phyloP scores from a whole-genome alignment of 208 protist species.

The Trypanosoma scelopori region DNA sequence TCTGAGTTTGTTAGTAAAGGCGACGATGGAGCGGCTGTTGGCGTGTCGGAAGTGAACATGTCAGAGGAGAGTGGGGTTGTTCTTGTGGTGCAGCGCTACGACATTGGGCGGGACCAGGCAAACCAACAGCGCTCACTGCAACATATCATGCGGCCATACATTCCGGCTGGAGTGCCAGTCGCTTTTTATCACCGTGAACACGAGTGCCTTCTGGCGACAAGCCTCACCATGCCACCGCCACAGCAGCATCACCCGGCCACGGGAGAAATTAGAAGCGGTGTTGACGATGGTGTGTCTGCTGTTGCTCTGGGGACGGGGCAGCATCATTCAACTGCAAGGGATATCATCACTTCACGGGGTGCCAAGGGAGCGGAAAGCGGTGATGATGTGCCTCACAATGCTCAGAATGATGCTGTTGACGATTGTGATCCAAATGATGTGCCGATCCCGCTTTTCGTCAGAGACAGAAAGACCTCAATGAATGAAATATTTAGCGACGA shows the following conservation, averaged over 20 bases:
- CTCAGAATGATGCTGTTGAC: background rate
- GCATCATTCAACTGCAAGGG: conserved; percentile 1
- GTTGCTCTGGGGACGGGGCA: conserved; percentile 5
- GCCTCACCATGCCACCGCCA: conserved; percentile 36
- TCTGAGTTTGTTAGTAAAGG: conserved; percentile 16
- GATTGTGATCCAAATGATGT: conserved; percentile 10
- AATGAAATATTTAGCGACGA: conserved; percentile 17
- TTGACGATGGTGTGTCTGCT: too few relatives aligned
- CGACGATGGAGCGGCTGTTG: background rate
- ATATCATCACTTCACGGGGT: conserved; percentile 2
- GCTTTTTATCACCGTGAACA: conserved; percentile 66
- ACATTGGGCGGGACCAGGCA: conserved; percentile 51
- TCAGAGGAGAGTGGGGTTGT: conserved; percentile 67
- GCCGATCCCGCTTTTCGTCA: conserved; percentile 57
- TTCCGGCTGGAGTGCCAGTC: conserved; percentile 52
- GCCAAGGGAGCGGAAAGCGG: background rate
- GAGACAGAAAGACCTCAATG: background rate
- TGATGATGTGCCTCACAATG: background rate
- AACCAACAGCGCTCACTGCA: conserved; percentile 54
- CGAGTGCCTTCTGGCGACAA: conserved; percentile 63
- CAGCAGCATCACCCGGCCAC: conserved; percentile 21
- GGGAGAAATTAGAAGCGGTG: conserved; percentile 16
- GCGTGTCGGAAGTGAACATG: conserved; percentile 56
- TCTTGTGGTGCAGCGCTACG: conserved; percentile 70
- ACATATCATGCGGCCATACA: conserved; percentile 46